Percentiles rank a stretch among this genome's conserved stretches.
Evolutionary conservation across 495 filamentous ascomycete genomes (phyloP).

Genomic region (Physcia stellaris): DNA sequence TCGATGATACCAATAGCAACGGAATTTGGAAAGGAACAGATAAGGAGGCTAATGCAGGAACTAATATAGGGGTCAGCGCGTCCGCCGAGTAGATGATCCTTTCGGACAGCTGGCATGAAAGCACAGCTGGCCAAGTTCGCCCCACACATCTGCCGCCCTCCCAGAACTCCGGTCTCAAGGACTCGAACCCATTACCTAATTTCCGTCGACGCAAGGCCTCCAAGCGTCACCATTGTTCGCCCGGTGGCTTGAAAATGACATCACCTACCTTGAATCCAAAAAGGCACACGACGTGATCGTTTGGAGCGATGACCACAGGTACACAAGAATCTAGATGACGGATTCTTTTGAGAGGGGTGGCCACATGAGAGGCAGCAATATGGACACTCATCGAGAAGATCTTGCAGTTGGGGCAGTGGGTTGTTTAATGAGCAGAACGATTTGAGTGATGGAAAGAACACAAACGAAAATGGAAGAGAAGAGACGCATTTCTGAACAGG

Average conservation of each 20-base stretch:
- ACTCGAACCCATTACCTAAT: constrained; percentile 1
- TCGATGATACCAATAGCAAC: not conserved
- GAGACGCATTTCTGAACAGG: too few species aligned
- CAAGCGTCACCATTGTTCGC: not conserved
- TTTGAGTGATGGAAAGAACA: too few species aligned
- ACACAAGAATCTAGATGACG: too few species aligned
- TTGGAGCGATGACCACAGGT: not conserved
- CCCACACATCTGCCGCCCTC: not conserved
- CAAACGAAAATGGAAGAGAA: too few species aligned
- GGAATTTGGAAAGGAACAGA: not conserved
- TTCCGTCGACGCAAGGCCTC: not conserved
- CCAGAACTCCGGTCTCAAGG: not conserved
- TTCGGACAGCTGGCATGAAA: constrained; percentile 1
- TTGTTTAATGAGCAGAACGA: too few species aligned
- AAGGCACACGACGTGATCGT: not conserved
- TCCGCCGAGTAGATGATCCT: constrained; percentile 3
- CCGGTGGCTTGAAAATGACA: not conserved
- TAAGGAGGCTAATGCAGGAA: not conserved
- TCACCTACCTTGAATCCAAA: constrained; percentile 1
- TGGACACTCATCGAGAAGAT: too few species aligned
- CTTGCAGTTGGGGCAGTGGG: too few species aligned
- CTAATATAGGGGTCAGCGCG: constrained; percentile 1
- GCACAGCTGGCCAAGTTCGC: constrained; percentile 1
- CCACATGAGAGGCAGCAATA: too few species aligned
- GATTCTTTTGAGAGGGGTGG: too few species aligned